phyloP scores from a whole-genome alignment of 2,329 filamentous ascomycete species.

The Penicillium psychrosexuale region DNA sequence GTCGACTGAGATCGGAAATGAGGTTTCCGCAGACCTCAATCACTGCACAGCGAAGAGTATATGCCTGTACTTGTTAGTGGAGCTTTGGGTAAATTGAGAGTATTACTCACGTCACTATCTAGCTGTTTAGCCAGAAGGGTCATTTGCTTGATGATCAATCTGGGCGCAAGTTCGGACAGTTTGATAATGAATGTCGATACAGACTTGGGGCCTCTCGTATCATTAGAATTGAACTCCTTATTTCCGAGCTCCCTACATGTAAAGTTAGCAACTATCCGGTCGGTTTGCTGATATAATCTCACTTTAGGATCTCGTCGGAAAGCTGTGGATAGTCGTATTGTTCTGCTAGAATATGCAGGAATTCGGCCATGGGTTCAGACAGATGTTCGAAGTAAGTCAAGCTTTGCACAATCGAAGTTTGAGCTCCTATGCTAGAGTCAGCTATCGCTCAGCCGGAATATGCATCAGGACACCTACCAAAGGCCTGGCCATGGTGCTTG shows the following conservation, averaged over 20 bases:
- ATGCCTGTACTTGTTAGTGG: slow-evolving; percentile 57
- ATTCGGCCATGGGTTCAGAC: slow-evolving; percentile 98
- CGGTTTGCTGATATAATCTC: slow-evolving; percentile 6
- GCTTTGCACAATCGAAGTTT: slow-evolving; percentile 97
- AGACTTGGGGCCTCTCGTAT: slow-evolving; percentile 91
- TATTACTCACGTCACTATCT: slow-evolving; percentile 73
- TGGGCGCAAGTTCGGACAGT: slow-evolving; percentile 85
- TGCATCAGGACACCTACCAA: slow-evolving; percentile 57
- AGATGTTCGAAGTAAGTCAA: slow-evolving; percentile 97
- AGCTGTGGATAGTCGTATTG: slow-evolving; percentile 98
- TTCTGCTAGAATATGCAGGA: slow-evolving; percentile 89
- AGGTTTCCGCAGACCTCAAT: slow-evolving; percentile 98
- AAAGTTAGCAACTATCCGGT: slow-evolving; percentile 13
- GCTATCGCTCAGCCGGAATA: background rate
- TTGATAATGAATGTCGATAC: slow-evolving; percentile 92
- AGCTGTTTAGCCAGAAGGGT: slow-evolving; percentile 90
- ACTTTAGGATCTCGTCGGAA: slow-evolving; percentile 81
- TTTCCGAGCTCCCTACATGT: slow-evolving; percentile 75
- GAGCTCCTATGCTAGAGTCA: slow-evolving; percentile 62
- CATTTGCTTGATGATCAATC: slow-evolving; percentile 96
- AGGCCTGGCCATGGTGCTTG: slow-evolving; percentile 96
- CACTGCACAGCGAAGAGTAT: slow-evolving; percentile 86
- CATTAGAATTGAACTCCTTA: slow-evolving; percentile 97
- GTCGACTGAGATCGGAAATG: slow-evolving; percentile 82
- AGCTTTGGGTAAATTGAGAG: background rate